Base-by-base conservation (phyloP, 2,329 filamentous ascomycete species). In the Alternaria burnsii region DNA sequence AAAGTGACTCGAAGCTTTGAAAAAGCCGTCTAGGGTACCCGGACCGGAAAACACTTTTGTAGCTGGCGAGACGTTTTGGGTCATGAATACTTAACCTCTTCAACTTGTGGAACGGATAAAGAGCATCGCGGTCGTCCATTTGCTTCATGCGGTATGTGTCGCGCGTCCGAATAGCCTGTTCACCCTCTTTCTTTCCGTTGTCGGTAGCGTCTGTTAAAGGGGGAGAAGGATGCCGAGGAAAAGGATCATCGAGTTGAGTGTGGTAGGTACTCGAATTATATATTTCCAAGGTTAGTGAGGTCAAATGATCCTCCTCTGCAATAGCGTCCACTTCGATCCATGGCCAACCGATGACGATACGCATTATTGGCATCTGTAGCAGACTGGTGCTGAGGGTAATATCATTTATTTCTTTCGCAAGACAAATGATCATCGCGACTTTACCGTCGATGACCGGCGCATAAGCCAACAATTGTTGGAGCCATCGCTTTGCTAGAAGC, bases 21-120 rank as follows among this genome's bases (percentile, higher is more conserved):
- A 38, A 38, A 1, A 14, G 34, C 16, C 1, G 34, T 14, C 16
- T 6, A 38, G 14, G 1, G 5, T 38, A 8, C 14, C 28, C 4
- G 28, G 0, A n/a, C 12, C 32, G 4, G 16, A 1, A 12, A 3
- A 12, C 8, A 2, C 3, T 11, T 14, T n/a, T 0, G 16, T n/a
- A 8, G 16, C 14, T 5, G 4, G 4, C 16, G 0, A n/a, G 6
- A 38, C 14, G 0, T 38, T 14, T 38, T n/a, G 16, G 14, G 34
- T 38, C 7, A n/a, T 38, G 6, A 7, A 38, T 38, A 18, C 34
- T 38, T n/a, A 38, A n/a, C 34, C 6, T n/a, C 6, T 38, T 9
- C 34, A 38, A 8, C 34, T 38, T n/a, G 16, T 18, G 0, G 34
- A 38, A 38, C 34, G 16, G 34, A 38, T 0, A 36, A 36, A 5